Conservation (phyloP, 306 rosid species). For the Cicer cuneatum region DNA sequence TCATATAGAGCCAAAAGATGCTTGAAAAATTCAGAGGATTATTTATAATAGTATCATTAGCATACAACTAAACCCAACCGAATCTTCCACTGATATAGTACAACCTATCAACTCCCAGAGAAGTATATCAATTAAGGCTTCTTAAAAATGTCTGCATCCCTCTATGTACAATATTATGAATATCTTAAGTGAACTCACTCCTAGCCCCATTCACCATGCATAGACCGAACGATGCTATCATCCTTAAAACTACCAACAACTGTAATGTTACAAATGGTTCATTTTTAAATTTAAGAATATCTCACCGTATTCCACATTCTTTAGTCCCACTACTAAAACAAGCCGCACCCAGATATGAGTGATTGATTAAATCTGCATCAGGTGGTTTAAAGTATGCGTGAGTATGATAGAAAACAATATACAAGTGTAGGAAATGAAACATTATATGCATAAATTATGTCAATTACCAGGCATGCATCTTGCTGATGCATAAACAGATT, state of each 20-base stretch:
- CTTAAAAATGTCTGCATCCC: background rate
- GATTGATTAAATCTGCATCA: slow-evolving; percentile 54
- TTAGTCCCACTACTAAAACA: slow-evolving; percentile 47
- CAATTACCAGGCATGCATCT: slow-evolving; percentile 57
- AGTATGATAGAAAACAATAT: slow-evolving; percentile 1
- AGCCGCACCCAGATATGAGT: slow-evolving; percentile 40
- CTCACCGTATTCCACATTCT: slow-evolving; percentile 65
- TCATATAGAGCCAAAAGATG: slow-evolving; percentile 20
- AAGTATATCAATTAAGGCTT: slow-evolving; percentile 1
- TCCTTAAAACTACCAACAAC: slow-evolving; percentile 30
- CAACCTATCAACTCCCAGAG: slow-evolving; percentile 18
- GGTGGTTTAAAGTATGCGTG: slow-evolving; percentile 40
- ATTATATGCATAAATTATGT: slow-evolving; percentile 32
- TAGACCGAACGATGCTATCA: slow-evolving; percentile 3
- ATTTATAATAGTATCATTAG: background rate
- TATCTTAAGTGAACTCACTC: slow-evolving; percentile 28
- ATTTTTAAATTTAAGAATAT: slow-evolving; percentile 20
- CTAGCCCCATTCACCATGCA: slow-evolving; percentile 5
- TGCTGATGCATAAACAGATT: slow-evolving; percentile 52
- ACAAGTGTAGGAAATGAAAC: slow-evolving; percentile 28
- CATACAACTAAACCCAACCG: background rate
- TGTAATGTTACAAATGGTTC: background rate
- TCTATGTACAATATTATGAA: background rate
- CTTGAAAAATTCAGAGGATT: slow-evolving; percentile 27
- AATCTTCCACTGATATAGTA: slow-evolving; percentile 2